These are phyloP conservation scores for Yamadazyma membranifaciens DNA, from an alignment of 1,139 yeast species.

Conservation along the genomic window DNA sequence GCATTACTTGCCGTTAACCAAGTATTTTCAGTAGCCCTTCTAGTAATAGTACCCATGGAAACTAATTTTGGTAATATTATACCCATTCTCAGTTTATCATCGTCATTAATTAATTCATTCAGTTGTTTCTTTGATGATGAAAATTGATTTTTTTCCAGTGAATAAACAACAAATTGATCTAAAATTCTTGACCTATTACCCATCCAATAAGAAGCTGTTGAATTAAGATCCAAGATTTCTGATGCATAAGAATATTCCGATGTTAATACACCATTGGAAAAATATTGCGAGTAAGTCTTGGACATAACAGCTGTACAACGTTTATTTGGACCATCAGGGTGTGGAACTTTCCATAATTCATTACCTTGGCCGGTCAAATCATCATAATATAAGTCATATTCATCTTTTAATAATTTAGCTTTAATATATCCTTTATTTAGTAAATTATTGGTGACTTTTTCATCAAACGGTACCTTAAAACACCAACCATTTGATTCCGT, in stretches of 20 bases:
- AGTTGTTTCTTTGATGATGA: constrained; percentile 22
- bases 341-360: constrained; percentile 74
- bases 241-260: constrained; percentile 74
- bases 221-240: constrained; percentile 73
- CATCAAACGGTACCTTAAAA: constrained; percentile 55
- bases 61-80: constrained; percentile 80
- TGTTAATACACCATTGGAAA: constrained; percentile 70
- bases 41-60: constrained; percentile 95
- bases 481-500: constrained; percentile 84
- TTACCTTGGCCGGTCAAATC: constrained; percentile 22
- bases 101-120: constrained; percentile 3
- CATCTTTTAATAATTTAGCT: constrained; percentile 33
- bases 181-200: constrained; percentile 82
- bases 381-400: constrained; percentile 20
- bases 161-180: constrained; percentile 79
- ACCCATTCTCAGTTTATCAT: constrained; percentile 39
- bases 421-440: constrained; percentile 52
- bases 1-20: constrained; percentile 98
- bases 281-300: constrained; percentile 67
- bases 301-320: constrained; percentile 81
- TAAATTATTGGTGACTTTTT: constrained; percentile 36
- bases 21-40: constrained; percentile 95
- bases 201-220: constrained; percentile 89
- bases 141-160: background rate
- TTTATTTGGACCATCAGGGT: constrained; percentile 76